Evolutionary conservation across 768 basidiomycete genomes (phyloP), one percentile per base, ranked within the genome.

Genomic region (Tricholomella constricta): DNA sequence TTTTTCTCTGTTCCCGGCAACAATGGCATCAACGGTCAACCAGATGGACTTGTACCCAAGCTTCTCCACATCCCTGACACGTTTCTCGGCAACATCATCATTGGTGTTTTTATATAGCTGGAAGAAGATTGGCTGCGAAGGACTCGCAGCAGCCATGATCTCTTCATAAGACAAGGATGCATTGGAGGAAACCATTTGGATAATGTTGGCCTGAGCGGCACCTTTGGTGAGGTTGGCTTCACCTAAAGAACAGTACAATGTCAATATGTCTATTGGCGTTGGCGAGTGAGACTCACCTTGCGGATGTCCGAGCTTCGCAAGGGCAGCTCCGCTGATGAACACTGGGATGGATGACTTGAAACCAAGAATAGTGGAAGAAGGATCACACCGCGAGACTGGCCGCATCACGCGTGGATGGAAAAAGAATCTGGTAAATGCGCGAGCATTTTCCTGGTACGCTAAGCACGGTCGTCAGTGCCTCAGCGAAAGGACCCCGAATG

Each of bases 11-110:
- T 93, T 94, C 8, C 90, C 88, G 2, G 86, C 76, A 35, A 88
- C 83, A n/a, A 91, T 76, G 0, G 91, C 89, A 69, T 98, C 94
- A 2, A 96, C 94, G 2, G 94, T 97, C 49, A 98, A 75, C 67
- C 92, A 92, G 53, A 98, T 89, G 1, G 90, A 93, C 43, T 87
- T 91, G 69, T 89, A 95, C 0, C 92, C 91, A 3, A 90, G 69
- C 26, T 68, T 65, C 52, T 88, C 87, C 19, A 92, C 81, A 45
- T 89, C 84, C 41, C 78, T 77, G 14, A 97, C 79, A 25, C 90
- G 81, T 55, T 78, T 76, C 63, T 83, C 85, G 2, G 92, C 91
- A 31, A 78, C 74, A 12, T 69, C 62, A 52, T 91, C 80, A 62
- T 90, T 77, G 38, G 75, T 73, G 70, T 93, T 83, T 62, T 96